Evolutionary conservation across 1,284 basidiomycete species (phyloP), one percentile per base, ranked within the genome.

Genomic region (Apiotrichum laibachii): DNA sequence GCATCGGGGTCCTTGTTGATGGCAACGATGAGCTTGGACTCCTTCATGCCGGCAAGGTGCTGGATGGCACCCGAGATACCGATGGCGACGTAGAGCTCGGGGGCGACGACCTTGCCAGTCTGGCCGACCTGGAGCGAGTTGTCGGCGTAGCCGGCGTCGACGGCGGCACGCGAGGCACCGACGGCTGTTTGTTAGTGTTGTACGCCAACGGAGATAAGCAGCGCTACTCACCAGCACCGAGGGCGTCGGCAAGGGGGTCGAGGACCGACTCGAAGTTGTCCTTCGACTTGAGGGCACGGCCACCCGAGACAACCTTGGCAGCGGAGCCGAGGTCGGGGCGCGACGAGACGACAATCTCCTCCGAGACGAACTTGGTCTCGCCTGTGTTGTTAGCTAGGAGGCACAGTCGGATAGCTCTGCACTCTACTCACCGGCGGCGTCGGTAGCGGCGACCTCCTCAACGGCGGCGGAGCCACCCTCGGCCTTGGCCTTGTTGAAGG

Each of bases 1-100:
- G 96, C 96, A 72, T 99, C 95, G 50, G 92, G 84, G 75, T 98
- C 95, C 90, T 99, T 99, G 83, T 99, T 99, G 68, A 99, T 86
- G 9, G 96, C 95, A 33, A 97, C 94, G 67, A 99, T 99, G 69
- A 97, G 83, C 81, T 99, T 99, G 19, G 90, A 93, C 77, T 99
- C 96, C 79, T 99, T 99, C 96, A 99, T 99, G 35, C 96, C 96
- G 33, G 96, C 96, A 63, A 99, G 82, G 82, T 99, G 96, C 80
- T 99, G 96, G 71, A 99, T 99, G 22, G 93, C 96, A 47, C 96
- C 96, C 34, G 92, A 96, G 71, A 99, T 99, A 63, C 96, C 96
- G 51, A 99, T 79, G 16, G 96, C 96, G 73, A 99, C 84, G 80
- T 99, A 99, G 58, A 99, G 81, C 77, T 97, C 90, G 47, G 57